Percentiles rank a stretch among this genome's conserved stretches.
phyloP scores from a whole-genome alignment of 2,329 filamentous ascomycete species.

The Macrophomina tecta region DNA sequence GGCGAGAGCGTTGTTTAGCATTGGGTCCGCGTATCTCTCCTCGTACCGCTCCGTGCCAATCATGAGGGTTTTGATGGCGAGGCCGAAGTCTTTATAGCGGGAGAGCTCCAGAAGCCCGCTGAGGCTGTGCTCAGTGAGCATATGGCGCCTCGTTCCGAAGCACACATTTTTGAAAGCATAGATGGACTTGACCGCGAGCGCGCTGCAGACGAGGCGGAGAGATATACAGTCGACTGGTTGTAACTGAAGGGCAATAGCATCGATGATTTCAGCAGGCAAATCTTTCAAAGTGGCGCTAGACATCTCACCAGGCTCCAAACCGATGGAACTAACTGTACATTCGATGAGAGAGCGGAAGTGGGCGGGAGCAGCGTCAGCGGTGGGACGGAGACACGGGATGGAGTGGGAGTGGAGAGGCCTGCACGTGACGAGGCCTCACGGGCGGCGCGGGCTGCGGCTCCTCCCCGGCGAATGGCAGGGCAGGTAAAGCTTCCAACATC shows the following conservation, averaged over 20 bases:
- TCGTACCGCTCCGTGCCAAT: conserved; percentile 8
- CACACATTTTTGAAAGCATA: conserved; percentile 6
- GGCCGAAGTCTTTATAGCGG: background rate
- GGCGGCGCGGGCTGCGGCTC: background rate
- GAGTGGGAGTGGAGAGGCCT: background rate
- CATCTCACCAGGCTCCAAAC: background rate
- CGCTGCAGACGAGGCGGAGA: background rate
- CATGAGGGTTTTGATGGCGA: background rate
- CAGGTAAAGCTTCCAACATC: conserved; percentile 33
- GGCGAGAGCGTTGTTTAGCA: background rate
- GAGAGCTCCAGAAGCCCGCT: background rate
- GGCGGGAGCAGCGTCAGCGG: background rate
- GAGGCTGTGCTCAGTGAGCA: conserved; percentile 9
- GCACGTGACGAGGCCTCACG: background rate
- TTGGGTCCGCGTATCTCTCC: background rate
- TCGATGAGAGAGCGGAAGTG: background rate
- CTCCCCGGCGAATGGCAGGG: conserved; percentile 14
- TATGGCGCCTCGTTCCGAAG: background rate
- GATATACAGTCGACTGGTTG: background rate
- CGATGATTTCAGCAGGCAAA: background rate
- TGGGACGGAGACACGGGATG: background rate
- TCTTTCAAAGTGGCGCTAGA: background rate
- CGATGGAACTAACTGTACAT: background rate
- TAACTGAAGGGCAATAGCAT: background rate
- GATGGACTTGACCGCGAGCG: background rate